These are phyloP conservation scores for Sedum album DNA, from an alignment of 164 flowering plant species.

Conservation along the genomic window DNA sequence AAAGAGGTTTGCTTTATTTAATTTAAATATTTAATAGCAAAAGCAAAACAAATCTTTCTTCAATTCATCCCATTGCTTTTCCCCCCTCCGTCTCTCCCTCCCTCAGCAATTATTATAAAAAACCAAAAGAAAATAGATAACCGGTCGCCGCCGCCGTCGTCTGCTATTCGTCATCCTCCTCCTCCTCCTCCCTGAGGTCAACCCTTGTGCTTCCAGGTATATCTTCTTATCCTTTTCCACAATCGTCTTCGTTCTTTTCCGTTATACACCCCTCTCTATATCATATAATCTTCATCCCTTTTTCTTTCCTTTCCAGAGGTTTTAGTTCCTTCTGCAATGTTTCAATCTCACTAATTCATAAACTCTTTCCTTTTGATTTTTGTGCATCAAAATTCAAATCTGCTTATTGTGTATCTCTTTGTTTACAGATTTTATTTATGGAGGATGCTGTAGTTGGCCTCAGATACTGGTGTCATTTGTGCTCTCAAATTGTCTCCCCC, in stretches of 20 bases:
- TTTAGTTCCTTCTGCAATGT: too few species aligned
- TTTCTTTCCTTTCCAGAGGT: too few species aligned
- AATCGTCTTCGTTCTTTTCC: too few species aligned
- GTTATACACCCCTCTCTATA: too few species aligned
- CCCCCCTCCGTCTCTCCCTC: neutral
- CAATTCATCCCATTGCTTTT: neutral
- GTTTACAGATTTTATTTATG: slow-evolving; percentile 13
- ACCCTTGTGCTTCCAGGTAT: neutral
- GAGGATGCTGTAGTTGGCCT: slow-evolving; percentile 24
- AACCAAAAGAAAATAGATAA: neutral
- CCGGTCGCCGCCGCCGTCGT: neutral
- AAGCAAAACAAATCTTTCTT: neutral
- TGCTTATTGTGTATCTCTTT: neutral
- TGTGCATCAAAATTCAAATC: neutral
- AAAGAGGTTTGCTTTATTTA: too few species aligned
- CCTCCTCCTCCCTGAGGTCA: neutral
- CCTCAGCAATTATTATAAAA: neutral
- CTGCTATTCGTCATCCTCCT: neutral
- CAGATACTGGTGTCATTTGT: slow-evolving; percentile 53
- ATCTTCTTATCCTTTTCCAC: neutral
- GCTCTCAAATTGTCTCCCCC: slow-evolving; percentile 41
- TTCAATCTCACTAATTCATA: too few species aligned
- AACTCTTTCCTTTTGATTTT: neutral
- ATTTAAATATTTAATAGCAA: too few species aligned
- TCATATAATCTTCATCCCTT: too few species aligned